These are phyloP conservation scores for Rhytidiadelphus loreus DNA, from an alignment of 225 moss, liverwort and hornwort species.

Conservation along the genomic window DNA sequence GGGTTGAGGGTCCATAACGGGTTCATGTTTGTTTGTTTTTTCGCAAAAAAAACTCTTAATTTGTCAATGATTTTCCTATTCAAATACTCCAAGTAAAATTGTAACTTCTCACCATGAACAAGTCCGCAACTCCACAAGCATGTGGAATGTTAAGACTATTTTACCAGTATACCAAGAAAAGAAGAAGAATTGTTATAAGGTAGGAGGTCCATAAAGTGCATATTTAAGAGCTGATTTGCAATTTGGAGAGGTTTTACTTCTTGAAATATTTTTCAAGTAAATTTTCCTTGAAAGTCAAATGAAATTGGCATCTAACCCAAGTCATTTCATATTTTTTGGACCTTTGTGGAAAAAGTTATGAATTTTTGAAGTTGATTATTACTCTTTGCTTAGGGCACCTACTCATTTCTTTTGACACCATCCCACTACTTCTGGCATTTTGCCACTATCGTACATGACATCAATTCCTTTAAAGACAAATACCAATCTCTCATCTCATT, in stretches of 20 bases:
- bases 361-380: not conserved
- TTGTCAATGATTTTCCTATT: not conserved
- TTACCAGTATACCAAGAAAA: not conserved
- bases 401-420: not conserved
- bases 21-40: not conserved
- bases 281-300: not conserved
- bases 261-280: not conserved
- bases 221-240: accelerated
- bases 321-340: no score
- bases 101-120: not conserved
- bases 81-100: not conserved
- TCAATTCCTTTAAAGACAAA: not conserved
- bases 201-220: not conserved
- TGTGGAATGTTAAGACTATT: not conserved
- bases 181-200: accelerated
- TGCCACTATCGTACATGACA: not conserved
- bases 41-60: accelerated
- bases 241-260: not conserved
- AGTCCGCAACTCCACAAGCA: not conserved
- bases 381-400: not conserved
- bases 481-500: not conserved
- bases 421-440: no score
- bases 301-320: not conserved
- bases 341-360: not conserved
- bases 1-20: not conserved